Conservation (phyloP, 2,329 filamentous ascomycete genomes). For the Aspergillus persii region DNA sequence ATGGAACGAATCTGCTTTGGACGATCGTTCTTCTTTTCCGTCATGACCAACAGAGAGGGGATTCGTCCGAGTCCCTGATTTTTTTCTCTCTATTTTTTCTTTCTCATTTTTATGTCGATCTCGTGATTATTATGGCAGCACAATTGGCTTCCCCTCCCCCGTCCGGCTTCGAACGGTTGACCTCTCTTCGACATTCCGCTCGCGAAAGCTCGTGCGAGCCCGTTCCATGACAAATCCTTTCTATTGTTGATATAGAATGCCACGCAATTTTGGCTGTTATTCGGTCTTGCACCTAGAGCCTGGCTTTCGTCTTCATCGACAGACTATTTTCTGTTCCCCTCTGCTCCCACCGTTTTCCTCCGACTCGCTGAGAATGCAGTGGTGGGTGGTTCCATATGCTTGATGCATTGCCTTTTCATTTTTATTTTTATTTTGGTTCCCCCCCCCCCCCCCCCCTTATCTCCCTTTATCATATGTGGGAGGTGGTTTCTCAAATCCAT, state of each 20-base stretch:
- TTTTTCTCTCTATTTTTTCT: not conserved
- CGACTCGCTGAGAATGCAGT: conserved; percentile 11
- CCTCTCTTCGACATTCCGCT: not conserved
- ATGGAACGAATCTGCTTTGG: not conserved
- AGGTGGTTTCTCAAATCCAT: conserved; percentile 15
- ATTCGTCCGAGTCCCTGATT: not conserved
- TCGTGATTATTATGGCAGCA: not conserved
- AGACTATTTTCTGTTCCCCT: conserved; percentile 1
- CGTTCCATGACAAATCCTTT: conserved; percentile 15
- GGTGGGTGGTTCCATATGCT: conserved; percentile 16
- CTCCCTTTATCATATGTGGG: conserved; percentile 16
- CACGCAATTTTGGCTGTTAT: conserved; percentile 12
- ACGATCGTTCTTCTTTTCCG: not conserved
- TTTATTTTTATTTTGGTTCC: not conserved
- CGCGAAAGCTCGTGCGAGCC: conserved; percentile 14
- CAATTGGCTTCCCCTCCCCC: not conserved
- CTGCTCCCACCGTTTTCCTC: conserved; percentile 4
- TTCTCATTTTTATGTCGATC: not conserved
- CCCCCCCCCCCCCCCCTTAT: not conserved
- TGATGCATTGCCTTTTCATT: conserved; percentile 22
- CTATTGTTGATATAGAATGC: conserved; percentile 20
- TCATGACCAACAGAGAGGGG: not conserved
- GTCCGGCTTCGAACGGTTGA: not conserved
- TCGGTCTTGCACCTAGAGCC: conserved; percentile 8
- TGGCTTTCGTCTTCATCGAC: conserved; percentile 6